Evolutionary conservation across 192 early-diverging fungal species (phyloP), one percentile per base, ranked within the genome.

Genomic region (Coemansia sp.): DNA sequence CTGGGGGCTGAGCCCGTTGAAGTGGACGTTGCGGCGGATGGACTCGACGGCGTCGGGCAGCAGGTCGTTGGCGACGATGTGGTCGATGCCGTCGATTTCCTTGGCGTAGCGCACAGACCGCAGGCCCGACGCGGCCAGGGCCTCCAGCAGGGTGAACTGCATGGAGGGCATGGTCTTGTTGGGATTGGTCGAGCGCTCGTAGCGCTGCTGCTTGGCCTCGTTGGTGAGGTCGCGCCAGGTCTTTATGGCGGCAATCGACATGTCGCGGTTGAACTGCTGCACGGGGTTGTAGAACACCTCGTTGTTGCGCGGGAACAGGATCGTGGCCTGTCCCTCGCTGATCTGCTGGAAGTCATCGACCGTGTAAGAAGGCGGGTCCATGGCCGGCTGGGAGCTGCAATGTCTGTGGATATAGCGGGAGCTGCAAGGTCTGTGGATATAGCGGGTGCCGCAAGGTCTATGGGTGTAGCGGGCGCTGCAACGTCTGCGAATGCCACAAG

Each of bases 251-350:
- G 97, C 95, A 43, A 97, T 90, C 6, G 93, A 97, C 89, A 93
- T 91, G 75, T 98, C 96, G 15, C 94, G 82, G 78, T 98, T 96
- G 81, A 97, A 97, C 65, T 96, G 82, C 76, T 98, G 94, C 39
- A 97, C 92, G 3, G 92, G 91, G 62, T 99, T 99, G 82, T 99
- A 99, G 66, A 99, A 99, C n/a, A 96, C 95, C 50, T 91, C 87
- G 62, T 92, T 90, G 56, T 82, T 82, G 51, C 87, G 86, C 32
- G 91, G 90, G 66, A 92, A 90, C 41, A 93, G 79, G 47, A 93
- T 92, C 12, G 84, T 90, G 5, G 89, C 90, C 53, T 84, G 74
- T 60, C 90, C 90, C 47, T 92, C 90, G 9, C 78, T 84, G 37
- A 92, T 81, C 23, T 83, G 69, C 37, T 82, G 80, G 69, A 79